phyloP scores from a whole-genome alignment of 192 early-diverging fungal genomes.

The Coemansia sp. region DNA sequence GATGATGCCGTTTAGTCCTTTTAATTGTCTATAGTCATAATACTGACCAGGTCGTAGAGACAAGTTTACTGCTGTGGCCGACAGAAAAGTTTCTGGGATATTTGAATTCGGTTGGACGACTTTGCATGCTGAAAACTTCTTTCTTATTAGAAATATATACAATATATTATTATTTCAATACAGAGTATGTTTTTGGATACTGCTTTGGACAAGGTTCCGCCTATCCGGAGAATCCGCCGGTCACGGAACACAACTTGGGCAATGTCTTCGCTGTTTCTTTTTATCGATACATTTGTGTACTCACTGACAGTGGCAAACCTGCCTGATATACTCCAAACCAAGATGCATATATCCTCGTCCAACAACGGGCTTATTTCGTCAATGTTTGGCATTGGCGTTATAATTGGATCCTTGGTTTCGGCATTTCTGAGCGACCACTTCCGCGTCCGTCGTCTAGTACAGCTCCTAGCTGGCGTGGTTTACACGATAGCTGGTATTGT shows the following conservation, averaged over 20 bases:
- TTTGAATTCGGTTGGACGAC: no score
- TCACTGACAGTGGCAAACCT: conserved; percentile 28
- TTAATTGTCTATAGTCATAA: no score
- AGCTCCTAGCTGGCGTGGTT: conserved; percentile 15
- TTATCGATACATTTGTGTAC: conserved; percentile 38
- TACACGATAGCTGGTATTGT: conserved; percentile 25
- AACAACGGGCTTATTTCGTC: conserved; percentile 30
- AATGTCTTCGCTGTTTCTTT: conserved; percentile 26
- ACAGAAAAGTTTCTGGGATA: no score
- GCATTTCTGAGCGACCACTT: conserved; percentile 23
- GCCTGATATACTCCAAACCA: conserved; percentile 29
- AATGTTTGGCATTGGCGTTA: conserved; percentile 33
- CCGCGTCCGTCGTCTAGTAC: conserved; percentile 12
- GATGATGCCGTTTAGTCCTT: neutral
- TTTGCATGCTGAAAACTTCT: neutral
- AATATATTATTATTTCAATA: conserved; percentile 1
- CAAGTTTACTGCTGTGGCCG: no score
- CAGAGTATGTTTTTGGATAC: neutral
- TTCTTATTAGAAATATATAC: neutral
- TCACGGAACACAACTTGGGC: conserved; percentile 35
- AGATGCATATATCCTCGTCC: conserved; percentile 29
- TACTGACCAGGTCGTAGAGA: no score
- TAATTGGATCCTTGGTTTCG: conserved; percentile 12
- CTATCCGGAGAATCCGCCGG: conserved; percentile 7
- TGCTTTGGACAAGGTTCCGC: conserved; percentile 3